These are phyloP conservation scores for Alternaria viburni DNA, from an alignment of 2,329 filamentous ascomycete species.

Conservation along the genomic window DNA sequence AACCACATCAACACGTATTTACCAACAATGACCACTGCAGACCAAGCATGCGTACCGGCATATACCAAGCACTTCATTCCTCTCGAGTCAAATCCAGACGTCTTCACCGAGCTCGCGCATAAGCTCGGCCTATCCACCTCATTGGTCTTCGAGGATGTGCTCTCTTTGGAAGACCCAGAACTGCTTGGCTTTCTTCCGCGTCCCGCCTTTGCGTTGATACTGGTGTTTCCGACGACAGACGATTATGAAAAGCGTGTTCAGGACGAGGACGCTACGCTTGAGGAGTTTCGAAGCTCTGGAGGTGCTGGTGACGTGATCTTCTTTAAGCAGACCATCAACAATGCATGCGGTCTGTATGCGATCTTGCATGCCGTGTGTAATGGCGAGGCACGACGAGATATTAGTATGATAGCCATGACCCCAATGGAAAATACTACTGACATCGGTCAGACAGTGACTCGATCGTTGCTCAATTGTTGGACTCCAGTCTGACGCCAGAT, in stretches of 20 bases:
- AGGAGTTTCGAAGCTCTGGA: constrained; percentile 65
- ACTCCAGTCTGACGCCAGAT: constrained; percentile 9
- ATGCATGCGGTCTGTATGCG: constrained; percentile 91
- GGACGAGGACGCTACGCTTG: constrained; percentile 68
- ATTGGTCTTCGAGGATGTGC: constrained; percentile 85
- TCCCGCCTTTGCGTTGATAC: constrained; percentile 83
- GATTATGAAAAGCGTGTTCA: constrained; percentile 78
- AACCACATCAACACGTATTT: not conserved
- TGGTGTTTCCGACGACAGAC: constrained; percentile 83
- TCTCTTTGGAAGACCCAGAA: constrained; percentile 80
- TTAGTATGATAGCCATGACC: constrained; percentile 53
- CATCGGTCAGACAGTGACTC: constrained; percentile 14
- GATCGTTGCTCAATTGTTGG: constrained; percentile 19
- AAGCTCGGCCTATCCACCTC: constrained; percentile 76
- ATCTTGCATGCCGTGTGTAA: constrained; percentile 84
- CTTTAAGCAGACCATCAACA: constrained; percentile 93
- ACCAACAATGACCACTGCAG: not conserved
- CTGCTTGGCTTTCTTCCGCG: constrained; percentile 84
- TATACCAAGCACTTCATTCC: constrained; percentile 38
- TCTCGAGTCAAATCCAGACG: constrained; percentile 77
- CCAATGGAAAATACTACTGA: too few relatives aligned
- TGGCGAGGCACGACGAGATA: constrained; percentile 69
- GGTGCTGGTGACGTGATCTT: constrained; percentile 80
- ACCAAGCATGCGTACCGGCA: not conserved
- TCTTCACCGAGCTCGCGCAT: constrained; percentile 84